Evolutionary conservation across 2,329 filamentous ascomycete genomes (phyloP).

Genomic region (Cladophialophora psammophila): DNA sequence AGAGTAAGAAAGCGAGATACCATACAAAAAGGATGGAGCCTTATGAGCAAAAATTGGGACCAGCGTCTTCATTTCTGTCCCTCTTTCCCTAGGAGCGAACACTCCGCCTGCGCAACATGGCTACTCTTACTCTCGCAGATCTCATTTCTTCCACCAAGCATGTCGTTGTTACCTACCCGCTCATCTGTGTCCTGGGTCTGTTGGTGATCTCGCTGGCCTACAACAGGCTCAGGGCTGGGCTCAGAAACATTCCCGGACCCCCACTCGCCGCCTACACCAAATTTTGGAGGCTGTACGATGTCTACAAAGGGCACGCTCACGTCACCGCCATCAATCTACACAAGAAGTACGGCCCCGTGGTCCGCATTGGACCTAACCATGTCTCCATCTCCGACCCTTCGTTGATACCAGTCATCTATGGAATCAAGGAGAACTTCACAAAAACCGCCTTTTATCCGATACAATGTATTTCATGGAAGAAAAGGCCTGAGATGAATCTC

Average conservation of each 20-base stretch:
- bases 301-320: constrained; percentile 69
- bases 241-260: constrained; percentile 64
- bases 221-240: constrained; percentile 13
- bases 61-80: background rate
- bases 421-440: constrained; percentile 37
- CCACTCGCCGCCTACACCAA: constrained; percentile 73
- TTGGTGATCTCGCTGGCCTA: constrained; percentile 9
- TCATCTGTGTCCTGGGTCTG: constrained; percentile 6
- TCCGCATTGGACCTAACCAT: constrained; percentile 75
- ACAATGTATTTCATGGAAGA: constrained; percentile 54
- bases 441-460: constrained; percentile 38
- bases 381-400: constrained; percentile 76
- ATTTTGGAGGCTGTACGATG: constrained; percentile 77
- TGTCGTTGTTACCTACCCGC: background rate
- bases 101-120: background rate
- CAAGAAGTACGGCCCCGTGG: constrained; percentile 73
- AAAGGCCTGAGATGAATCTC: constrained; percentile 71
- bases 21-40: background rate
- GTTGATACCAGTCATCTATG: constrained; percentile 35
- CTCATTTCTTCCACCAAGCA: constrained; percentile 1
- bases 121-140: background rate
- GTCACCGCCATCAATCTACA: constrained; percentile 73
- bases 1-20: background rate
- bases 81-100: background rate
- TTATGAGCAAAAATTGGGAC: background rate